Percentiles rank a stretch among this genome's conserved stretches.
These are phyloP conservation scores for Beta vulgaris DNA, from an alignment of 148 eudicot genomes.

Conservation along the genomic window DNA sequence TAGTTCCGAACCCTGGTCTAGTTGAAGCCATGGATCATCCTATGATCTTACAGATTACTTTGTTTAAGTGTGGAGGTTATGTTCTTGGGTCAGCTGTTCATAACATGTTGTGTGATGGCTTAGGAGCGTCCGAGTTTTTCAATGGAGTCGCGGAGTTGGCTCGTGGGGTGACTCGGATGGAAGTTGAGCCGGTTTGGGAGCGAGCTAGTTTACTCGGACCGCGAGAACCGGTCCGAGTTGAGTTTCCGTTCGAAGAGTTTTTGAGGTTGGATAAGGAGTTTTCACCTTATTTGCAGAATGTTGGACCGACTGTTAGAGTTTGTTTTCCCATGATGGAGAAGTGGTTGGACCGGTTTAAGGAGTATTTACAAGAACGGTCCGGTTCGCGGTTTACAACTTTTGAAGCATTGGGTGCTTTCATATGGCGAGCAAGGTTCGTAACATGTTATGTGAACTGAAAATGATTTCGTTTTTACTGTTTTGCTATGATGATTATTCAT, in stretches of 20 bases:
- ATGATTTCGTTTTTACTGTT: no score
- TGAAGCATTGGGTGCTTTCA: constrained; percentile 74
- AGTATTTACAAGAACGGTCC: constrained; percentile 37
- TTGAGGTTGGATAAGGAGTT: constrained; percentile 40
- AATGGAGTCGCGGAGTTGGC: constrained; percentile 54
- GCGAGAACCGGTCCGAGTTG: constrained; percentile 46
- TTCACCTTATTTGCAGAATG: constrained; percentile 22
- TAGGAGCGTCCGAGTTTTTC: constrained; percentile 62
- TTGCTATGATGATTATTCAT: no score
- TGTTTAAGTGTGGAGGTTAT: constrained; percentile 59
- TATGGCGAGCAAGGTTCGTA: constrained; percentile 66
- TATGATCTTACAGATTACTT: constrained; percentile 36
- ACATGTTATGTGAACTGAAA: no score
- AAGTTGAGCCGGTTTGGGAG: constrained; percentile 56
- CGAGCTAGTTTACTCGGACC: constrained; percentile 52
- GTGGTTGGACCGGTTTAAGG: constrained; percentile 57
- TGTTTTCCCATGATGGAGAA: constrained; percentile 46
- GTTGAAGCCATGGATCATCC: constrained; percentile 17
- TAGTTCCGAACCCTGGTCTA: constrained; percentile 16
- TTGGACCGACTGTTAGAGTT: constrained; percentile 38
- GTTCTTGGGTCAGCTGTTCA: constrained; percentile 59
- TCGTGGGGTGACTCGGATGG: constrained; percentile 35
- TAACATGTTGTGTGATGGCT: constrained; percentile 56
- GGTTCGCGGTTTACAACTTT: constrained; percentile 61
- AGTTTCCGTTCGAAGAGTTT: constrained; percentile 46